A percentile compares a stretch with the other conserved stretches of the same genome.
Evolutionary conservation across 2,329 filamentous ascomycete species (phyloP).

Genomic region (Venturiaceae sp.): DNA sequence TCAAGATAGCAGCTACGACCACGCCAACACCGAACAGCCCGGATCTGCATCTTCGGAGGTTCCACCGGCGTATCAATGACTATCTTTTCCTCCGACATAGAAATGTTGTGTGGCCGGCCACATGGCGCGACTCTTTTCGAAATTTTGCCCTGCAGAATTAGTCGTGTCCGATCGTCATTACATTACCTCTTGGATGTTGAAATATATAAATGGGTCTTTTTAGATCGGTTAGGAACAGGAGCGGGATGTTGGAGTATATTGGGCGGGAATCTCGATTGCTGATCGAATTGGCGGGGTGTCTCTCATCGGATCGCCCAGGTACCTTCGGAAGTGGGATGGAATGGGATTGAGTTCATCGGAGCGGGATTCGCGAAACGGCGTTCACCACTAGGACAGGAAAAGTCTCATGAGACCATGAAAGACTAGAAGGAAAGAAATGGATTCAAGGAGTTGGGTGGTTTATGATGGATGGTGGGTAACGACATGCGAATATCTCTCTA

Average conservation of each 20-base stretch:
- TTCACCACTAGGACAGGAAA: not conserved
- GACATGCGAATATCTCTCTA: too few species aligned
- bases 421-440: not conserved
- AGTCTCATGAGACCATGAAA: not conserved
- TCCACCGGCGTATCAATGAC: not conserved
- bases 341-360: not conserved
- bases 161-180: too few species aligned
- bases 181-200: too few species aligned
- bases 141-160: too few species aligned
- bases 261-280: too few species aligned
- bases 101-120: not conserved
- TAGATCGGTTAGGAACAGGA: too few species aligned
- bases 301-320: not conserved
- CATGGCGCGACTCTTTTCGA: not conserved
- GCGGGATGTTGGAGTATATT: too few species aligned
- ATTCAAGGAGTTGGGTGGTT: not conserved
- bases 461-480: not conserved
- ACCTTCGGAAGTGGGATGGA: not conserved
- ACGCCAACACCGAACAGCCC: not conserved
- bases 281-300: too few species aligned
- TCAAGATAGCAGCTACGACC: not conserved
- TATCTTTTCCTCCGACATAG: not conserved
- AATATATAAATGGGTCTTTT: too few species aligned
- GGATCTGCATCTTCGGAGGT: not conserved
- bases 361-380: not conserved